Evolutionary conservation across 2,329 filamentous ascomycete species (phyloP).

Genomic region (Ophiostoma novo-ulmi): DNA sequence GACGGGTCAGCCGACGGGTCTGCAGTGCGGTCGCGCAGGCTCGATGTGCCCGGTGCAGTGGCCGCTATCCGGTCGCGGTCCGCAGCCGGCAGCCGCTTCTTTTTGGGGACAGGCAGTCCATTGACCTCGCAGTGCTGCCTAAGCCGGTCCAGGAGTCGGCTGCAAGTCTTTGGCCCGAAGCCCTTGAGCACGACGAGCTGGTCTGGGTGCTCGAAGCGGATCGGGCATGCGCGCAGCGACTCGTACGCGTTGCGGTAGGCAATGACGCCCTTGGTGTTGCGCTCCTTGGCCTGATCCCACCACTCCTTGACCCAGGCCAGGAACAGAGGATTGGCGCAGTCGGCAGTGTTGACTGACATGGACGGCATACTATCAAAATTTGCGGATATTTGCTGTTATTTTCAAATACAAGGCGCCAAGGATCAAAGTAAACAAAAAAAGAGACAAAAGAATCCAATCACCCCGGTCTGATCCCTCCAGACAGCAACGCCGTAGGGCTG

Average conservation of each 20-base stretch:
- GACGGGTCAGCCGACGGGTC: slow-evolving; percentile 28
- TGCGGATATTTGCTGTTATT: not conserved
- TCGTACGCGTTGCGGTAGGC: slow-evolving; percentile 72
- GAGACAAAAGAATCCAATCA: not conserved
- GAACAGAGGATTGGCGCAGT: slow-evolving; percentile 64
- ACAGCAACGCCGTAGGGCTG: not conserved
- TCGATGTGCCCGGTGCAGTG: slow-evolving; percentile 25
- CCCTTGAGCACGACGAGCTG: slow-evolving; percentile 68
- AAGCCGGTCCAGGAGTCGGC: slow-evolving; percentile 59
- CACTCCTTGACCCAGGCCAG: slow-evolving; percentile 72
- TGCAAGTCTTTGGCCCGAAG: slow-evolving; percentile 66
- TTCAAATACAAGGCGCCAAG: not conserved
- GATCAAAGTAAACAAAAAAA: slow-evolving; percentile 2
- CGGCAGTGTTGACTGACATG: slow-evolving; percentile 20
- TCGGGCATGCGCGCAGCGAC: slow-evolving; percentile 68
- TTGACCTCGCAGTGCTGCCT: slow-evolving; percentile 60
- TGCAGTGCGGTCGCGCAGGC: not conserved
- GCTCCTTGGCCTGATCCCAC: slow-evolving; percentile 63
- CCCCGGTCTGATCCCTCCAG: not conserved
- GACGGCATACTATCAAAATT: not conserved
- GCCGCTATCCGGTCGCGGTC: slow-evolving; percentile 26
- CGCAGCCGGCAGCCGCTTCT: slow-evolving; percentile 31
- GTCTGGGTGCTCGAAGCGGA: slow-evolving; percentile 65
- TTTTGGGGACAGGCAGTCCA: slow-evolving; percentile 62
- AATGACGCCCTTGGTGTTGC: slow-evolving; percentile 63